A percentile compares a stretch with the other conserved stretches of the same genome.
These are phyloP conservation scores for Fomitopsis pulvina DNA, from an alignment of 768 basidiomycete species.

Conservation along the genomic window DNA sequence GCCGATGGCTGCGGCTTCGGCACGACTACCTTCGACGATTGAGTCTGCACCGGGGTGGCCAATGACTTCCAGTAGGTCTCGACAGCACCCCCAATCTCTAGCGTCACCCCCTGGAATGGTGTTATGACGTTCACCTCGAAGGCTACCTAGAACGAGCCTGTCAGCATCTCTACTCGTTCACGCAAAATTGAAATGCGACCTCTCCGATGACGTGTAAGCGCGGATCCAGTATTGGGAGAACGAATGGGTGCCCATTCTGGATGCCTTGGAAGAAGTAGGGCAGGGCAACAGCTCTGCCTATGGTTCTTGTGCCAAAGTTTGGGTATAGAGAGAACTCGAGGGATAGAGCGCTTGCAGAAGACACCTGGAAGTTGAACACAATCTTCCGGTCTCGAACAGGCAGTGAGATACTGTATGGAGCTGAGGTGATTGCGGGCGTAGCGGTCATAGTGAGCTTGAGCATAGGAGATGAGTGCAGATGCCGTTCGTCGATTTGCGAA, in stretches of 20 bases:
- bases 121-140: conserved; percentile 85
- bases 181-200: conserved; percentile 33
- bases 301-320: conserved; percentile 94
- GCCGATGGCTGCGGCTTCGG: conserved; percentile 20
- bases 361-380: conserved; percentile 83
- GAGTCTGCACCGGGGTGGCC: conserved; percentile 34
- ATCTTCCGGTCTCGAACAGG: conserved; percentile 68
- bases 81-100: conserved; percentile 90
- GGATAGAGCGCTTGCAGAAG: conserved; percentile 62
- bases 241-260: conserved; percentile 46
- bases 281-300: conserved; percentile 86
- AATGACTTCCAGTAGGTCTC: conserved; percentile 99
- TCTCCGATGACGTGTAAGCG: conserved; percentile 93
- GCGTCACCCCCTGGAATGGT: conserved; percentile 86
- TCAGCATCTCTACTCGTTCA: background rate
- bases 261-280: conserved; percentile 63
- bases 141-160: conserved; percentile 50
- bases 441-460: conserved; percentile 95
- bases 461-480: conserved; percentile 68
- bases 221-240: conserved; percentile 83
- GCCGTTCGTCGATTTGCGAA: conserved; percentile 58
- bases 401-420: conserved; percentile 85
- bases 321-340: conserved; percentile 95
- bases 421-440: conserved; percentile 73
- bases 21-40: conserved; percentile 15